Conservation (phyloP, 164 flowering plant species). For the Santalum album region DNA sequence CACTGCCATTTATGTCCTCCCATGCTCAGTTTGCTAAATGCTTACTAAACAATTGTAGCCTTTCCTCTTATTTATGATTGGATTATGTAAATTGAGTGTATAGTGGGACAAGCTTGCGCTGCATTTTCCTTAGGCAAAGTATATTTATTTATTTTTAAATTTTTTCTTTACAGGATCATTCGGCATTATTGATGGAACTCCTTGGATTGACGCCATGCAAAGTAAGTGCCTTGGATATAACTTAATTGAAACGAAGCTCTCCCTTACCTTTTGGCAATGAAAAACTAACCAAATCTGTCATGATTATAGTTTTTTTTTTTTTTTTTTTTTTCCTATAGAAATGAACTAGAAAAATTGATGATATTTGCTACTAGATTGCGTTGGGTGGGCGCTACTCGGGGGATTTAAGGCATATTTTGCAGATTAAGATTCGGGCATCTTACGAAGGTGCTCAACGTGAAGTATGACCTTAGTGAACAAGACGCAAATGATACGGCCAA, state of each 20-base stretch:
- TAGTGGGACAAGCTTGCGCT: too few species aligned
- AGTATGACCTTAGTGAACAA: slow-evolving; percentile 70
- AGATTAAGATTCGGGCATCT: slow-evolving; percentile 85
- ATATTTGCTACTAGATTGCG: slow-evolving; percentile 45
- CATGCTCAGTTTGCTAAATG: too few species aligned
- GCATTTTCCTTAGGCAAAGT: too few species aligned
- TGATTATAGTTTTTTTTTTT: too few species aligned
- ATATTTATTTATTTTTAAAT: neutral
- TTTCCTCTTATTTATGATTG: too few species aligned
- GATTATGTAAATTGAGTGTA: too few species aligned
- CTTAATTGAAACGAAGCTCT: too few species aligned
- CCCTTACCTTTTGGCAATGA: too few species aligned
- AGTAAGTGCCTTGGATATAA: too few species aligned
- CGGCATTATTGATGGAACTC: slow-evolving; percentile 98
- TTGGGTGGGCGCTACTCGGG: slow-evolving; percentile 89
- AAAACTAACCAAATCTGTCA: neutral
- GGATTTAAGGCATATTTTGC: slow-evolving; percentile 76
- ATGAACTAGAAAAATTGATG: neutral
- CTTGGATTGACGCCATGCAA: slow-evolving; percentile 96
- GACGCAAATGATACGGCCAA: slow-evolving; percentile 77
- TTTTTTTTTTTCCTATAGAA: too few species aligned
- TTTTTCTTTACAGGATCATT: slow-evolving; percentile 57
- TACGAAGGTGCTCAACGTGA: slow-evolving; percentile 70
- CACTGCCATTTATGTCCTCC: too few species aligned
- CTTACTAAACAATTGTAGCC: too few species aligned